These are phyloP conservation scores for Saturnispora saitoi DNA, from an alignment of 805 yeast genomes.

Conservation along the genomic window DNA sequence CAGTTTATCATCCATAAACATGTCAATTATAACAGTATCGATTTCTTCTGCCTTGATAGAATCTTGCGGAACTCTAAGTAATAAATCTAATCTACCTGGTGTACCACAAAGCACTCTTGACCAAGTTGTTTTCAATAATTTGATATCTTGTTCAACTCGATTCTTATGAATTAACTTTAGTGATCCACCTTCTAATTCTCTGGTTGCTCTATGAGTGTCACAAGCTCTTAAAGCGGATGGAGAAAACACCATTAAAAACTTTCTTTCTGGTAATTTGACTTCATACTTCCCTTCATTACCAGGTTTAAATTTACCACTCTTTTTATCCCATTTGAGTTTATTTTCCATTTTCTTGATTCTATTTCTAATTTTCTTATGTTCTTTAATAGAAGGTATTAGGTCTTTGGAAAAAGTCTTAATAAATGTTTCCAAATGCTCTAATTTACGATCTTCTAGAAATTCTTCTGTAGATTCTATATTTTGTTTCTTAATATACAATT, in stretches of 20 bases:
- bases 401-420: constrained; percentile 41
- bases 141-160: constrained; percentile 55
- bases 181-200: constrained; percentile 39
- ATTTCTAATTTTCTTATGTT: constrained; percentile 21
- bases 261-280: constrained; percentile 26
- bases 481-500: constrained; percentile 44
- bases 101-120: constrained; percentile 54
- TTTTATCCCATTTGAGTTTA: constrained; percentile 22
- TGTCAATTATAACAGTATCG: constrained; percentile 49
- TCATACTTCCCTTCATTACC: constrained; percentile 9
- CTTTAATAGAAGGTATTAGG: constrained; percentile 31
- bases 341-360: constrained; percentile 21
- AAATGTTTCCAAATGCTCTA: constrained; percentile 50
- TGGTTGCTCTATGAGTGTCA: constrained; percentile 63
- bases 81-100: constrained; percentile 44
- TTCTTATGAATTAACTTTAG: constrained; percentile 70
- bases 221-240: constrained; percentile 84
- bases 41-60: constrained; percentile 36
- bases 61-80: constrained; percentile 6
- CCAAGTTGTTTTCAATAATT: constrained; percentile 34
- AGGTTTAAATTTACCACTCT: constrained; percentile 17
- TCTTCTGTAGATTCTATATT: constrained; percentile 57
- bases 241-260: constrained; percentile 46
- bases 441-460: constrained; percentile 42
- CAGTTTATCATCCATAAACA: constrained; percentile 52